These are phyloP conservation scores for rapeseed (Brassica napus) DNA, from an alignment of 345 rosid species.

Conservation along the genomic window Da-Ae NC_063446.1:25974501-25975000, in stretches of 20 bases:
- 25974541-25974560: conserved; percentile 46
- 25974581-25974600: conserved; percentile 54
- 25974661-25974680: not conserved
- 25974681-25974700: not conserved
- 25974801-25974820: not conserved
- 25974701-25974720: not conserved
- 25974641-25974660: not conserved
- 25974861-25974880: not conserved
- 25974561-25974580: conserved; percentile 59
- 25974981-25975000: conserved; percentile 3
- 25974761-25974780: not conserved
- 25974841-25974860: not conserved
- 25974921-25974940: not conserved
- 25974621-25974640: not conserved
- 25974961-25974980: not conserved
- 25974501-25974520: conserved; percentile 48
- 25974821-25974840: not conserved
- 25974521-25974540: conserved; percentile 46
- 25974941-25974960: not conserved
- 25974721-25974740: not conserved
- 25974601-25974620: not conserved
- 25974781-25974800: conserved; percentile 1
- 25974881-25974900: not conserved
- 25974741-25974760: not conserved
- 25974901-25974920: not conserved